These are phyloP conservation scores for Aspergillus pseudoviridinutans DNA, from an alignment of 2,329 filamentous ascomycete species.

Conservation along the genomic window DNA sequence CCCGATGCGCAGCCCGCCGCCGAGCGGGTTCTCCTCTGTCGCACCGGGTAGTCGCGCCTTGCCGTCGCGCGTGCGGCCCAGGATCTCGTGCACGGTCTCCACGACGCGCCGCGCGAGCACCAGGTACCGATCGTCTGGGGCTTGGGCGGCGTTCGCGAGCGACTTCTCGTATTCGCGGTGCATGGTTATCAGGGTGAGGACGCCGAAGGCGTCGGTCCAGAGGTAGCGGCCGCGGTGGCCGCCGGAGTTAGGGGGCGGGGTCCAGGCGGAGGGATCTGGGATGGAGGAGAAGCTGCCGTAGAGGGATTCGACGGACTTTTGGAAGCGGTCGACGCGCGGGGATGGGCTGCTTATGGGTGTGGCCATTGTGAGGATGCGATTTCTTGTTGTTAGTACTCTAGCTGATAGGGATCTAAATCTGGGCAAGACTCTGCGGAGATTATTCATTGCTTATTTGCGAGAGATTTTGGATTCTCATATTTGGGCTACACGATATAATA, in stretches of 20 bases:
- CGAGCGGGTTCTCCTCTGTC: slow-evolving; percentile 49
- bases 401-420: neutral
- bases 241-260: slow-evolving; percentile 48
- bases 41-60: slow-evolving; percentile 47
- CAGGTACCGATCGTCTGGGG: slow-evolving; percentile 42
- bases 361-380: neutral
- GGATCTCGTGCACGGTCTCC: slow-evolving; percentile 49
- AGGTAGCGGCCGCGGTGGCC: slow-evolving; percentile 57
- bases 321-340: slow-evolving; percentile 28
- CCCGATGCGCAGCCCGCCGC: slow-evolving; percentile 56
- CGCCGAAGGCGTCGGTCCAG: slow-evolving; percentile 60
- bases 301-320: slow-evolving; percentile 37
- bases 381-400: neutral
- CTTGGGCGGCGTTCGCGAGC: slow-evolving; percentile 2
- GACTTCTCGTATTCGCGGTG: slow-evolving; percentile 34
- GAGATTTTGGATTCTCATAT: neutral
- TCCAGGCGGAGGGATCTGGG: slow-evolving; percentile 39
- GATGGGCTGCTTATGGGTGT: slow-evolving; percentile 15
- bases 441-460: neutral
- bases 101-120: slow-evolving; percentile 48
- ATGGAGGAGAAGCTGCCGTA: slow-evolving; percentile 37
- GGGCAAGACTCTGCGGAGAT: neutral
- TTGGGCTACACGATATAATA: neutral
- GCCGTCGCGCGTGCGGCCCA: slow-evolving; percentile 52
- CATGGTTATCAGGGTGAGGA: slow-evolving; percentile 57